These are phyloP conservation scores for Cystoderma amianthinum DNA, from an alignment of 768 basidiomycete species.

Conservation along the genomic window DNA sequence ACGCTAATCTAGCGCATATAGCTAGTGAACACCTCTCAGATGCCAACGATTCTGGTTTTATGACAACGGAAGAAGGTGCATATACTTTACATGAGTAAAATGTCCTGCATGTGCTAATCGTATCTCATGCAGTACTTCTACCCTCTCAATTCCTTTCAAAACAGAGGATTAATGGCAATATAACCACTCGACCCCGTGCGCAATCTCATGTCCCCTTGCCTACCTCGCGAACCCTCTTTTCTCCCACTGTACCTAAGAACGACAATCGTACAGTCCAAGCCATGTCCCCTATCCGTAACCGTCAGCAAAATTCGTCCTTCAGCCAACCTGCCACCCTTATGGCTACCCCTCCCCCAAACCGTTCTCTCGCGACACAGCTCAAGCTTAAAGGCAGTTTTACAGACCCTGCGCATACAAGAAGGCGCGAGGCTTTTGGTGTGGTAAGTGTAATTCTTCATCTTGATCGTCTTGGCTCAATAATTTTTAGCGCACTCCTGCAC, in stretches of 20 bases:
- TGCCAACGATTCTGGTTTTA: slow-evolving; percentile 37
- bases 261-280: slow-evolving; percentile 17
- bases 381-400: slow-evolving; percentile 68
- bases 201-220: slow-evolving; percentile 45
- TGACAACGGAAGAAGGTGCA: slow-evolving; percentile 43
- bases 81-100: neutral
- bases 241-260: slow-evolving; percentile 25
- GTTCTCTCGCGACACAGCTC: slow-evolving; percentile 43
- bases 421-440: slow-evolving; percentile 34
- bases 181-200: slow-evolving; percentile 47
- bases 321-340: slow-evolving; percentile 29
- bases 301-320: slow-evolving; percentile 17
- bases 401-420: slow-evolving; percentile 54
- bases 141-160: slow-evolving; percentile 52
- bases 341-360: slow-evolving; percentile 67
- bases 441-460: slow-evolving; percentile 16
- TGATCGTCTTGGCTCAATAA: neutral
- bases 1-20: slow-evolving; percentile 37
- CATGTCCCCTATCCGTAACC: slow-evolving; percentile 24
- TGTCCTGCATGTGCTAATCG: slow-evolving; percentile 12
- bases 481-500: slow-evolving; percentile 15
- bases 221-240: slow-evolving; percentile 21
- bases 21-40: slow-evolving; percentile 47
- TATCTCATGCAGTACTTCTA: slow-evolving; percentile 37
- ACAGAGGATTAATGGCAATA: slow-evolving; percentile 21